A percentile compares a stretch with the other conserved stretches of the same genome.
Evolutionary conservation across 2,329 filamentous ascomycete species (phyloP).

Genomic region (Nemania sp.): DNA sequence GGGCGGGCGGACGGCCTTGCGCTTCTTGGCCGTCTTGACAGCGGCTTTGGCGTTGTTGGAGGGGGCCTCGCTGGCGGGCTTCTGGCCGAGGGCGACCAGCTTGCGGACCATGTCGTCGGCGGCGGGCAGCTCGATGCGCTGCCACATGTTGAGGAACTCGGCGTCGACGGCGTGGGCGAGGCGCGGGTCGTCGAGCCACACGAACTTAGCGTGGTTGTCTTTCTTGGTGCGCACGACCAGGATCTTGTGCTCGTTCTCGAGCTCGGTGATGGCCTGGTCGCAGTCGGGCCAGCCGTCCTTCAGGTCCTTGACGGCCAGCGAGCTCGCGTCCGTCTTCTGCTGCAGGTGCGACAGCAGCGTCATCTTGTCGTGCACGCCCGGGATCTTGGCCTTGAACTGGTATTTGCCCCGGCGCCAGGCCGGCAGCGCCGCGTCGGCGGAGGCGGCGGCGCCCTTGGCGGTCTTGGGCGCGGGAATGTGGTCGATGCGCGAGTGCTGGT

Average conservation of each 20-base stretch:
- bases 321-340: slow-evolving; percentile 76
- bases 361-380: slow-evolving; percentile 74
- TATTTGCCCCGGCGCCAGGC: slow-evolving; percentile 73
- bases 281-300: slow-evolving; percentile 95
- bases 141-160: slow-evolving; percentile 85
- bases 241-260: slow-evolving; percentile 79
- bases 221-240: slow-evolving; percentile 91
- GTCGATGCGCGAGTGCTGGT: slow-evolving; percentile 62
- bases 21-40: slow-evolving; percentile 62
- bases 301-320: slow-evolving; percentile 83
- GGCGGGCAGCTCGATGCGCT: slow-evolving; percentile 75
- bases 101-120: slow-evolving; percentile 73
- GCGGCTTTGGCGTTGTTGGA: slow-evolving; percentile 56
- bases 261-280: slow-evolving; percentile 72
- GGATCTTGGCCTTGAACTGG: slow-evolving; percentile 79
- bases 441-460: slow-evolving; percentile 5
- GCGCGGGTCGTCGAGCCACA: slow-evolving; percentile 86
- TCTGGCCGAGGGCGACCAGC: slow-evolving; percentile 76
- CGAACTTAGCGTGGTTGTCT: slow-evolving; percentile 80
- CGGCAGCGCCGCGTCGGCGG: slow-evolving; percentile 58
- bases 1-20: slow-evolving; percentile 73
- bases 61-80: slow-evolving; percentile 81
- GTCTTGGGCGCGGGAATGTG: slow-evolving; percentile 54
- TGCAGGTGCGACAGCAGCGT: slow-evolving; percentile 82
- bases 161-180: slow-evolving; percentile 75